These are phyloP conservation scores for Sporothrix brasiliensis DNA, from an alignment of 2,329 filamentous ascomycete species.

Conservation along the genomic window DNA sequence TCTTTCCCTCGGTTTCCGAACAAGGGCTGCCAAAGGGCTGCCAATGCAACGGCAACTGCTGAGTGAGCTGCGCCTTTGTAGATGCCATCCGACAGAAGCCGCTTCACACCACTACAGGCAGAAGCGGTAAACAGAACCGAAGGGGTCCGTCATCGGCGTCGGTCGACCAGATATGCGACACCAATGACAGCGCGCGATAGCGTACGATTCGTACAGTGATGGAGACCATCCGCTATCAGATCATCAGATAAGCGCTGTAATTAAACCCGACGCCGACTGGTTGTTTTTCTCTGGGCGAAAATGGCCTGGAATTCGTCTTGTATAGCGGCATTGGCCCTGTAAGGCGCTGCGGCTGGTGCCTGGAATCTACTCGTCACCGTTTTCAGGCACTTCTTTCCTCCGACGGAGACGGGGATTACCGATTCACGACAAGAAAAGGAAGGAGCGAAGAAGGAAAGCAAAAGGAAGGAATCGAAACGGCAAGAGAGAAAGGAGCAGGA, in stretches of 20 bases:
- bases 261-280: slow-evolving; percentile 2
- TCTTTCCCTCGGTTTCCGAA: slow-evolving; percentile 11
- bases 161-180: not conserved
- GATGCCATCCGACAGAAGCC: not conserved
- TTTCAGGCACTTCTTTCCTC: not conserved
- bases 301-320: not conserved
- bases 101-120: not conserved
- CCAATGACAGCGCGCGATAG: not conserved
- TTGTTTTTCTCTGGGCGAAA: slow-evolving; percentile 1
- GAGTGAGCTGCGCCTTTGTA: not conserved
- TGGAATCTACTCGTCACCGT: not conserved
- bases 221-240: not conserved
- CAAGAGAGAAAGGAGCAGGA: not conserved
- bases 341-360: not conserved
- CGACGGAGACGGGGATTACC: slow-evolving; percentile 10
- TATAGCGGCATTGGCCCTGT: not conserved
- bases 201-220: not conserved
- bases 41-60: not conserved
- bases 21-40: not conserved
- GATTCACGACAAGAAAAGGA: not conserved
- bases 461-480: not conserved
- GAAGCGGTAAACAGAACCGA: not conserved
- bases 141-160: slow-evolving; percentile 20
- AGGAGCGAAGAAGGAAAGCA: not conserved
- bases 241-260: slow-evolving; percentile 15